Evolutionary conservation across 768 basidiomycete genomes (phyloP).

Genomic region (Suillus occidentalis): DNA sequence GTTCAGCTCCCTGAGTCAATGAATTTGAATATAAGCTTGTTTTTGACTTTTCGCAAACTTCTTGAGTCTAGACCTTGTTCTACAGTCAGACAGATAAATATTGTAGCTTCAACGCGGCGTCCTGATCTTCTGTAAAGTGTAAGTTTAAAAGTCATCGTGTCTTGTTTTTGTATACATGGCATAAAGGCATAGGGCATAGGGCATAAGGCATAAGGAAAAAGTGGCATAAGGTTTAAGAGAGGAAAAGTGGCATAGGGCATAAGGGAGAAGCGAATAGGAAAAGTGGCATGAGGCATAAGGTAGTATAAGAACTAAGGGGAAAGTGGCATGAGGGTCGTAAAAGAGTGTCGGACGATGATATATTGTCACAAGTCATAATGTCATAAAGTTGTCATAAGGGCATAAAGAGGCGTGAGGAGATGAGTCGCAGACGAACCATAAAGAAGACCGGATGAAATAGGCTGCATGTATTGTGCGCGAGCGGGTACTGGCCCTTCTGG

Average conservation of each 20-base stretch:
- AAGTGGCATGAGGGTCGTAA: background rate
- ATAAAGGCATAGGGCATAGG: background rate
- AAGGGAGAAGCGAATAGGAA: background rate
- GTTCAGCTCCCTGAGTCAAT: background rate
- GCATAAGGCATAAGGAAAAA: too few species aligned
- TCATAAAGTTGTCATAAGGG: background rate
- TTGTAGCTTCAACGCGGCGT: background rate
- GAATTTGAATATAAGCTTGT: background rate
- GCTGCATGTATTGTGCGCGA: background rate
- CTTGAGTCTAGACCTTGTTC: background rate
- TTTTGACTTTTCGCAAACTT: background rate
- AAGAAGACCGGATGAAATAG: background rate
- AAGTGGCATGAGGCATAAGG: background rate
- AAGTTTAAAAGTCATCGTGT: too few species aligned
- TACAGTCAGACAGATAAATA: too few species aligned
- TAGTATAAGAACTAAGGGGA: background rate
- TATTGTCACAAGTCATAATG: background rate
- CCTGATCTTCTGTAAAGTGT: too few species aligned
- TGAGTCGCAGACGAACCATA: background rate
- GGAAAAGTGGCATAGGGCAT: background rate
- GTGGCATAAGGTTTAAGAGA: background rate
- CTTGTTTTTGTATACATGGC: background rate
- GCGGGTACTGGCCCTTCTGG: background rate
- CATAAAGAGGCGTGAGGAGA: background rate
- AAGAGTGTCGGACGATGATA: background rate